Conservation (phyloP, 139 green algal genomes). For the Auxenochlorella pyrenoidosa region DNA sequence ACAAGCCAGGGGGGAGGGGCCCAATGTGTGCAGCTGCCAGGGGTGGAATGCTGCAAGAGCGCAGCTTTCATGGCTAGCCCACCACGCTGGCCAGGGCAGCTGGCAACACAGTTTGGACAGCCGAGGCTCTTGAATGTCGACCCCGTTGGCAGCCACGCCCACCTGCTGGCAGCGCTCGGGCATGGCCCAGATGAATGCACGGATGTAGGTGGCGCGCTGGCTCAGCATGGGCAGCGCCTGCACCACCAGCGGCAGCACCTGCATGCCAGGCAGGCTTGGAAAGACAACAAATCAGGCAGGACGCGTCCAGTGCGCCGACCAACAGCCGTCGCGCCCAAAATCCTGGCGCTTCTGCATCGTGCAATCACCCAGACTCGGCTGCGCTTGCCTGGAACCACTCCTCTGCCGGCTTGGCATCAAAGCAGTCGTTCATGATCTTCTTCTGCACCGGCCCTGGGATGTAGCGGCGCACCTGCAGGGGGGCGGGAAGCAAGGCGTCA, state of each 20-base stretch:
- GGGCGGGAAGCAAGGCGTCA: too few species aligned
- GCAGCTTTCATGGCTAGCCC: too few species aligned
- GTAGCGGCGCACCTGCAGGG: slow-evolving; percentile 45
- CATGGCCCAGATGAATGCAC: slow-evolving; percentile 64
- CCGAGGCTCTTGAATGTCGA: too few species aligned
- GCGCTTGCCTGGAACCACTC: slow-evolving; percentile 44
- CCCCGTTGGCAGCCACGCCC: not conserved
- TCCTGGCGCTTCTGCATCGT: too few species aligned
- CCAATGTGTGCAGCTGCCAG: too few species aligned
- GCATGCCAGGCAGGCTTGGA: not conserved
- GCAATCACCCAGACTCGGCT: too few species aligned
- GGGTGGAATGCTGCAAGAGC: too few species aligned
- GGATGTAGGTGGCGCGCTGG: slow-evolving; percentile 60
- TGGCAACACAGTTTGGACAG: too few species aligned
- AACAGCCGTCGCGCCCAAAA: too few species aligned
- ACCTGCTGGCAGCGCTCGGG: slow-evolving; percentile 33
- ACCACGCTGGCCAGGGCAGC: too few species aligned
- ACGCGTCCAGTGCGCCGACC: too few species aligned
- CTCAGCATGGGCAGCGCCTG: slow-evolving; percentile 54
- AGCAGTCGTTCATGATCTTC: slow-evolving; percentile 49
- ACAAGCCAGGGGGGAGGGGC: not conserved
- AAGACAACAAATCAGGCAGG: too few species aligned
- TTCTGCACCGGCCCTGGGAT: slow-evolving; percentile 49
- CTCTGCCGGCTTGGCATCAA: slow-evolving; percentile 42
- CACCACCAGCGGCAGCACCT: slow-evolving; percentile 51